Percentiles rank a stretch among this genome's conserved stretches.
phyloP scores from a whole-genome alignment of 352 stramenopile species.

The Phytopythium oedochilum region DNA sequence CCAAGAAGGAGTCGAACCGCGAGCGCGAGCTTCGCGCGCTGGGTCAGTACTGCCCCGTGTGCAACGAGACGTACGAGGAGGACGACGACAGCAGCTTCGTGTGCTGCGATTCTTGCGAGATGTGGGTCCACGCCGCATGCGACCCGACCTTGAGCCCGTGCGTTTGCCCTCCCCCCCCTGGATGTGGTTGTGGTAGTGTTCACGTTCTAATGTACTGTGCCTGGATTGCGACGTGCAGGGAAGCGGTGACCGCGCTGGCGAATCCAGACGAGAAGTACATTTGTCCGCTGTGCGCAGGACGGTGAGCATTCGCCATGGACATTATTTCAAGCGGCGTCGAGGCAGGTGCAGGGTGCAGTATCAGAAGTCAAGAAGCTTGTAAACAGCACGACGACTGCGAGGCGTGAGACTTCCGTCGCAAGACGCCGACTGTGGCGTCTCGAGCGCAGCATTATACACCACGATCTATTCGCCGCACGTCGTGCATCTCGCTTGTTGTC shows the following conservation, averaged over 20 bases:
- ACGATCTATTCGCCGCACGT: neutral
- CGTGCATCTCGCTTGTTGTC: neutral
- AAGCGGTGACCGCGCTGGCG: constrained; percentile 45
- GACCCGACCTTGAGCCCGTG: constrained; percentile 66
- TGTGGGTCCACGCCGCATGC: constrained; percentile 81
- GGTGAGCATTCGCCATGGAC: constrained; percentile 16
- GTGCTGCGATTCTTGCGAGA: constrained; percentile 86
- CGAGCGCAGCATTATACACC: neutral
- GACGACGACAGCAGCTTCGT: constrained; percentile 84
- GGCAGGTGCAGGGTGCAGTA: neutral
- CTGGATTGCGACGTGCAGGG: constrained; percentile 18
- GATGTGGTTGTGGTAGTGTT: no score
- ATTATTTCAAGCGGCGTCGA: neutral
- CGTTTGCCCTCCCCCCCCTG: no score
- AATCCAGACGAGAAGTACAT: constrained; percentile 85
- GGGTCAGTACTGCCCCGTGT: constrained; percentile 85
- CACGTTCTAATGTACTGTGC: neutral
- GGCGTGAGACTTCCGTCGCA: no score
- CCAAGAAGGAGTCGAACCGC: constrained; percentile 63
- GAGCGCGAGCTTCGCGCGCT: constrained; percentile 73
- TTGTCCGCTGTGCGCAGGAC: constrained; percentile 66
- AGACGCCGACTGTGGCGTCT: no score
- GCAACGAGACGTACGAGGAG: constrained; percentile 81
- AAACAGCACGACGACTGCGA: neutral
- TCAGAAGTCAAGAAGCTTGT: neutral